phyloP scores from a whole-genome alignment of 164 flowering plant species.

The Magnolia changhungtana region DNA sequence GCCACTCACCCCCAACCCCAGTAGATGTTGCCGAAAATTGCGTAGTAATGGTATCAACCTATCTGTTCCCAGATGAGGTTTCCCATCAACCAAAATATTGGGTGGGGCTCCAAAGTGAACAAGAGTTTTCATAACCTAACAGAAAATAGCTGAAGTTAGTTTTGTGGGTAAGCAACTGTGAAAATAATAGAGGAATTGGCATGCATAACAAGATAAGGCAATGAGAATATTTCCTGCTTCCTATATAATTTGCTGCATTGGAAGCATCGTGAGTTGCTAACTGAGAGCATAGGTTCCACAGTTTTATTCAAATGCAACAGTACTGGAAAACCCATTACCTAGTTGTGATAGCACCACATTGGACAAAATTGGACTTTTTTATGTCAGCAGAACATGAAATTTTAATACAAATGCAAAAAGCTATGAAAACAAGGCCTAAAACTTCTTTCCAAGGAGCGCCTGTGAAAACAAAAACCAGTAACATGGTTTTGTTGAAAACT shows the following conservation, averaged over 20 bases:
- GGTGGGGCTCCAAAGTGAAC: slow-evolving; percentile 95
- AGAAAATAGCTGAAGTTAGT: slow-evolving; percentile 10
- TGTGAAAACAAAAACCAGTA: neutral
- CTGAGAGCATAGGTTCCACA: neutral
- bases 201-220: neutral
- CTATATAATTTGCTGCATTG: neutral
- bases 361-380: neutral
- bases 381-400: neutral
- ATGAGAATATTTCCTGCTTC: neutral
- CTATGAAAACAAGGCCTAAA: no score
- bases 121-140: slow-evolving; percentile 81
- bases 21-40: slow-evolving; percentile 73
- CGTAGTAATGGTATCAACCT: slow-evolving; percentile 79
- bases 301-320: neutral
- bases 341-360: neutral
- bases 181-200: neutral
- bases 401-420: no score
- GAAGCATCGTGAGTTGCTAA: neutral
- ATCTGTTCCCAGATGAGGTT: slow-evolving; percentile 98
- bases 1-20: slow-evolving; percentile 63
- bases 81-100: slow-evolving; percentile 81
- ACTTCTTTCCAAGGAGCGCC: neutral
- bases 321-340: neutral
- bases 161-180: neutral
- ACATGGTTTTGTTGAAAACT: neutral